Conservation (phyloP, 768 basidiomycete species). For the Amanita phalloides region DNA sequence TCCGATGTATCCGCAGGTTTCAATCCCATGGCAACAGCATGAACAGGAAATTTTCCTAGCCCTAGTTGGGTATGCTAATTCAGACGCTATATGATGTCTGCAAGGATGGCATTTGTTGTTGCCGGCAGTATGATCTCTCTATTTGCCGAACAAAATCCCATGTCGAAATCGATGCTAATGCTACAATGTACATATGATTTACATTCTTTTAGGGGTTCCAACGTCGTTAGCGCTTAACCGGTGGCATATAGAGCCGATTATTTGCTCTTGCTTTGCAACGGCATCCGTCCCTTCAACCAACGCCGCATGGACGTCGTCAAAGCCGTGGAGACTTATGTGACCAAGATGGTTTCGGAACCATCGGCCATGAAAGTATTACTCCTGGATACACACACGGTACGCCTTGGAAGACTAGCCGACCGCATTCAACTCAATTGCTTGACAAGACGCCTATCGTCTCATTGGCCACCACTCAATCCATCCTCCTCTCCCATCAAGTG, state of each 20-base stretch:
- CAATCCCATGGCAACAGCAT: not conserved
- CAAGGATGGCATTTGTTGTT: not conserved
- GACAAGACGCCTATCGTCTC: conserved; percentile 92
- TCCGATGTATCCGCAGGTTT: not conserved
- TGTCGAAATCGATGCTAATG: too few species aligned
- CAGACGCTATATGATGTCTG: not conserved
- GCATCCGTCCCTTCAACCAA: not conserved
- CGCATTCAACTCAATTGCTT: not conserved
- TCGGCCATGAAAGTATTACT: conserved; percentile 92
- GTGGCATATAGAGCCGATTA: not conserved
- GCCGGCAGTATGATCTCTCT: too few species aligned
- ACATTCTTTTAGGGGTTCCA: not conserved
- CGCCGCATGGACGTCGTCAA: conserved; percentile 83
- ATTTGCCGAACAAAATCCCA: too few species aligned
- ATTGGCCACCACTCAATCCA: conserved; percentile 88
- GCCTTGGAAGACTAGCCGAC: conserved; percentile 12
- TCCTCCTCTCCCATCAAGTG: conserved; percentile 87
- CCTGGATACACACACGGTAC: conserved; percentile 87
- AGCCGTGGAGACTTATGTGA: conserved; percentile 89
- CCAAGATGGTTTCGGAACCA: conserved; percentile 78
- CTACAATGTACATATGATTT: too few species aligned
- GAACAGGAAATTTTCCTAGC: not conserved
- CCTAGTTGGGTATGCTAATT: not conserved
- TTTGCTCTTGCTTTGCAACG: not conserved
- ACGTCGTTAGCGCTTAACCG: not conserved